Base-by-base conservation (phyloP, 805 yeast species). In the Limtongozyma cylindracea region DNA sequence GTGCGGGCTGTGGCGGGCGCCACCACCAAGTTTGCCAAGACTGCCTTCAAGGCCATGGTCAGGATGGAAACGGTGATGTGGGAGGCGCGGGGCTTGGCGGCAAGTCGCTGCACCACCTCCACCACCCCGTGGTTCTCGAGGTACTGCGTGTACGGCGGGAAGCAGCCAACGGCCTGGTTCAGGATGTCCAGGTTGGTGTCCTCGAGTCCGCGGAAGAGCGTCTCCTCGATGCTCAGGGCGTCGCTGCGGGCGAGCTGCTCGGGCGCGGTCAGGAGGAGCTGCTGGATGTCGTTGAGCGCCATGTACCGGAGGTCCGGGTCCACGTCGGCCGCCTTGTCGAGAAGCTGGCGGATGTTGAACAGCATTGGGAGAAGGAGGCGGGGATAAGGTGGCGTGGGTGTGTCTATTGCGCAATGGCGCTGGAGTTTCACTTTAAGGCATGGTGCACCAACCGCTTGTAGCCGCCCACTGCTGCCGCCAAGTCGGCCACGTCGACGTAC, bases 241-340 rank as follows among this genome's bases (percentile, higher is more conserved):
- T 34, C 35, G 22, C 31, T 43, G 27, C 49, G 29, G 10, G 24
- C 24, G 28, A 42, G 25, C 31, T 32, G 27, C 34, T 33, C 25
- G 26, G 41, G 27, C 32, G 43, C 22, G 26, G 33, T 29, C 17
- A 24, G 28, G 12, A 59, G 33, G 21, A 44, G 34, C 34, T 58
- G 58, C 31, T 57, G 61, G 32, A 74, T 52, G 35, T 77, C 92
- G 31, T 61, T 71, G 24, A 77, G 47, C 2, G 82, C 91, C 92
- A 77, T 77, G 45, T 66, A 77, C 38, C 92, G 49, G 31, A 72
- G 47, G 37, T 77, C 92, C 3, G 88, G 72, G 33, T 77, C 92
- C 3, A 67, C 68, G 30, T 68, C 74, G 19, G 48, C 48, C 9
- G 67, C 60, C 30, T 53, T 52, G 18, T 54, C 57, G 25, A 36